Conservation (phyloP, 2,329 filamentous ascomycete genomes). For the Arthrobotrys sinensis region DNA sequence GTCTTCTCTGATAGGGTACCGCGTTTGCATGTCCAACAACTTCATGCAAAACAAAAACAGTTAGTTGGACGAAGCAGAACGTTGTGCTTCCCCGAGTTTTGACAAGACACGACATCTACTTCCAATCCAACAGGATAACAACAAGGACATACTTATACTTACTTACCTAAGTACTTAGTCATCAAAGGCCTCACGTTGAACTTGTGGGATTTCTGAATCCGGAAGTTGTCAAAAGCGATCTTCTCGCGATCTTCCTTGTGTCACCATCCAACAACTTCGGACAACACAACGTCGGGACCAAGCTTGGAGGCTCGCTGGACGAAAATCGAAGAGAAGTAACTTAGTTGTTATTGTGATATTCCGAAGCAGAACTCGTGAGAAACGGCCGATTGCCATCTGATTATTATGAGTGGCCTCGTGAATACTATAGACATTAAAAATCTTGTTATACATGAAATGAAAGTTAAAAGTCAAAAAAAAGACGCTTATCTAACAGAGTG, state of each 20-base stretch:
- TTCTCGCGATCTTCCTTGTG: slow-evolving; percentile 19
- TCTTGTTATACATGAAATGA: slow-evolving; percentile 28
- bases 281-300: slow-evolving; percentile 12
- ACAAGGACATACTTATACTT: too few relatives aligned
- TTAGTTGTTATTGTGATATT: slow-evolving; percentile 11
- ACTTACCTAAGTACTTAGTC: not conserved
- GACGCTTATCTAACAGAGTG: slow-evolving; percentile 48
- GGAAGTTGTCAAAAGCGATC: slow-evolving; percentile 23
- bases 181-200: not conserved
- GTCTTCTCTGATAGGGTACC: slow-evolving; percentile 12
- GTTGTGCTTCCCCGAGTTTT: too few relatives aligned
- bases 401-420: slow-evolving; percentile 16
- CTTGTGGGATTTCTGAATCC: slow-evolving; percentile 28
- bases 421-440: slow-evolving; percentile 39
- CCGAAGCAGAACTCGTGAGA: slow-evolving; percentile 21
- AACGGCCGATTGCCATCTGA: slow-evolving; percentile 19
- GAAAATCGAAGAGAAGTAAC: slow-evolving; percentile 12
- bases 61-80: too few relatives aligned
- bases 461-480: slow-evolving; percentile 9
- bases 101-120: too few relatives aligned
- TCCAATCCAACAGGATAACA: too few relatives aligned
- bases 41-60: not conserved
- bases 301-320: not conserved
- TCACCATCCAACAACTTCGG: slow-evolving; percentile 20
- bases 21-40: slow-evolving; percentile 24